A percentile compares a stretch with the other conserved stretches of the same genome.
These are phyloP conservation scores for Pseudogymnoascus sp. DNA, from an alignment of 2,329 filamentous ascomycete genomes.

Conservation along the genomic window DNA sequence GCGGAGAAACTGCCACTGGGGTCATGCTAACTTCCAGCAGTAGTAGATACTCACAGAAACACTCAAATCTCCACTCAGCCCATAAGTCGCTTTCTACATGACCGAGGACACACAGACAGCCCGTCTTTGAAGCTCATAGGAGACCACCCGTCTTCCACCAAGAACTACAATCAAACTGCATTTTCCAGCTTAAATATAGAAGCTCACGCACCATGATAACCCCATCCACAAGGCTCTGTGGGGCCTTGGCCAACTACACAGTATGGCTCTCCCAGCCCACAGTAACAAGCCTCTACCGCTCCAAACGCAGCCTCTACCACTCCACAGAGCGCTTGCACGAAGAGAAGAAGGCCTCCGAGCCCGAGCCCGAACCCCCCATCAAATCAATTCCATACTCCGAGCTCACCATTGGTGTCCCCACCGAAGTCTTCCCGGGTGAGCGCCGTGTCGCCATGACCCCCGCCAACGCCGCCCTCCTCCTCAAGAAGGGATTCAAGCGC, in stretches of 20 bases:
- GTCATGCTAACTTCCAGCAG: not conserved
- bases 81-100: not conserved
- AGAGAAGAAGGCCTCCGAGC: not conserved
- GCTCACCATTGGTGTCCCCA: conserved; percentile 70
- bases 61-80: not conserved
- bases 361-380: not conserved
- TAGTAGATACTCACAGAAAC: not conserved
- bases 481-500: conserved; percentile 76
- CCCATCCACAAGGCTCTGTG: conserved; percentile 2
- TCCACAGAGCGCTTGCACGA: not conserved
- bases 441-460: conserved; percentile 78
- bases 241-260: conserved; percentile 6
- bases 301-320: not conserved
- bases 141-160: not conserved
- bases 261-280: conserved; percentile 1
- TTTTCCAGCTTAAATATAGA: not conserved
- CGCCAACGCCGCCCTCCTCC: conserved; percentile 69
- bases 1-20: not conserved
- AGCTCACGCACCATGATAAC: not conserved
- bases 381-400: conserved; percentile 51
- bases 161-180: not conserved
- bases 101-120: not conserved
- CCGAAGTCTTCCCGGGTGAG: conserved; percentile 70
- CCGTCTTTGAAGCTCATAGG: not conserved
- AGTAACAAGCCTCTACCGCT: not conserved